Percentiles rank a stretch among this genome's conserved stretches.
Conservation (phyloP, 768 basidiomycete genomes). For the Suillus plorans region DNA sequence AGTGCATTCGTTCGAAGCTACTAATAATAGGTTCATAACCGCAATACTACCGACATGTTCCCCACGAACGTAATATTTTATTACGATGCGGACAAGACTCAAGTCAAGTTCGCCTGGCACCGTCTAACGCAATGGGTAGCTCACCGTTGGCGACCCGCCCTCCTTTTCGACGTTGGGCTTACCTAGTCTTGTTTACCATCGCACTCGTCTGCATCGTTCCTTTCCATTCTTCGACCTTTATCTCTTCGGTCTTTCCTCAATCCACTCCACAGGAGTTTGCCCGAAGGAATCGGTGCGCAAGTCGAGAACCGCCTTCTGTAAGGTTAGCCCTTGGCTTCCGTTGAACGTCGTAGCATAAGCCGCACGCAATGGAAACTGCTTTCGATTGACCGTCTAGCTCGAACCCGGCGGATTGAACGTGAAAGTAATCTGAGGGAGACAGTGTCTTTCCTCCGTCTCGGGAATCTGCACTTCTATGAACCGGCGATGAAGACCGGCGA, state of each 20-base stretch:
- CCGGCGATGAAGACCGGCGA: no score
- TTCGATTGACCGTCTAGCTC: no score
- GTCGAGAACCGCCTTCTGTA: no score
- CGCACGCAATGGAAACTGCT: no score
- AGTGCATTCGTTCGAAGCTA: not conserved
- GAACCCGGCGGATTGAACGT: no score
- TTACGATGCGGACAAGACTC: not conserved
- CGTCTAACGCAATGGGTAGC: not conserved
- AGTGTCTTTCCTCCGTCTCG: no score
- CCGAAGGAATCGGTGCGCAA: no score
- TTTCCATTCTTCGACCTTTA: not conserved
- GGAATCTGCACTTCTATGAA: no score
- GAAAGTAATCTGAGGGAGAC: no score
- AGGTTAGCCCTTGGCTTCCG: no score
- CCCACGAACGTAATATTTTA: not conserved
- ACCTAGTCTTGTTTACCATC: not conserved
- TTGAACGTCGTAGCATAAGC: no score
- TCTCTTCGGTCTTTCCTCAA: not conserved
- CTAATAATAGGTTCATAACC: no score
- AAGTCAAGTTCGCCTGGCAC: not conserved
- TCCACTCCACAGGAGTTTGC: constrained; percentile 9
- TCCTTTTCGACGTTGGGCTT: not conserved
- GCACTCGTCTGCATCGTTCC: not conserved
- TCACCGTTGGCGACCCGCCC: not conserved
- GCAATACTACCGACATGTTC: not conserved